phyloP scores from a whole-genome alignment of 495 filamentous ascomycete genomes.

The Aspergillus funiculosus region DNA sequence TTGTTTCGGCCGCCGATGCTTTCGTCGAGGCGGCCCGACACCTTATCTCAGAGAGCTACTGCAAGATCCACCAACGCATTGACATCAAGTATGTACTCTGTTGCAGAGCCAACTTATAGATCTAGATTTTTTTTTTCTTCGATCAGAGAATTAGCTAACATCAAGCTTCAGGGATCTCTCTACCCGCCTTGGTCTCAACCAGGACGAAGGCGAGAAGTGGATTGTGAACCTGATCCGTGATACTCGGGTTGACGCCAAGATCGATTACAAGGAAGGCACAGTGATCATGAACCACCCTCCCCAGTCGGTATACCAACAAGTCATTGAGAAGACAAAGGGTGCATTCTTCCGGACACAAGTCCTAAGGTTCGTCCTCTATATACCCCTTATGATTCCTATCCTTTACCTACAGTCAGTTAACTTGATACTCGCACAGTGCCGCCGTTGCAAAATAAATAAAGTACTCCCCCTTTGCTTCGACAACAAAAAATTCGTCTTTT shows the following conservation, averaged over 20 bases:
- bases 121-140: no score
- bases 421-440: constrained; percentile 24
- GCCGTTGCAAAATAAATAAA: constrained; percentile 45
- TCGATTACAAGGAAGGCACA: constrained; percentile 97
- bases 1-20: constrained; percentile 71
- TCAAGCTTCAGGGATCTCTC: constrained; percentile 70
- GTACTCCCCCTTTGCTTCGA: constrained; percentile 19
- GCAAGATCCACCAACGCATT: constrained; percentile 98
- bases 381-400: neutral
- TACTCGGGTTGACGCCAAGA: constrained; percentile 95
- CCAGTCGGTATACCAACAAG: constrained; percentile 96
- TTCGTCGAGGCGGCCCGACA: constrained; percentile 95
- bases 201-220: constrained; percentile 98
- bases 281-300: constrained; percentile 99
- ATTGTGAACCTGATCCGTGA: constrained; percentile 98
- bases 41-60: constrained; percentile 95
- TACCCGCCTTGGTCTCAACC: constrained; percentile 76
- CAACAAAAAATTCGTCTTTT: constrained; percentile 31
- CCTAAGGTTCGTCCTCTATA: constrained; percentile 43
- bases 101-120: no score
- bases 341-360: constrained; percentile 86
- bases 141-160: constrained; percentile 20
- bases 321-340: constrained; percentile 94
- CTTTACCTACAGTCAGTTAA: constrained; percentile 10
- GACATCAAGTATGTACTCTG: constrained; percentile 69